phyloP scores from a whole-genome alignment of 108 stramenopile species.

The Nitzschia sp. region DNA sequence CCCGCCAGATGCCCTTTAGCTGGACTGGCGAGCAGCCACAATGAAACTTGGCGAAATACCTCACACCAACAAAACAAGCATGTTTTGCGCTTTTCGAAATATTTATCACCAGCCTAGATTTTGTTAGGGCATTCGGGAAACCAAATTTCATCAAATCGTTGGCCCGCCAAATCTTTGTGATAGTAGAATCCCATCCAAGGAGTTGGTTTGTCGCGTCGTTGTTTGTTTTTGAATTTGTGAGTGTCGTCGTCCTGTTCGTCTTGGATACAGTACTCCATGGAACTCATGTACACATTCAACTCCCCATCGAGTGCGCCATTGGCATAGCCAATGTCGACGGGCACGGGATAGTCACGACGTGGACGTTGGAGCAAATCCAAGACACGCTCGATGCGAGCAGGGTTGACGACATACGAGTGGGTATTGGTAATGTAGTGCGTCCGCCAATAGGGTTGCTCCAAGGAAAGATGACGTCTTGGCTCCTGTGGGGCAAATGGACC shows the following conservation, averaged over 20 bases:
- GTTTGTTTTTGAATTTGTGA: background rate
- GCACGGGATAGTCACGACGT: background rate
- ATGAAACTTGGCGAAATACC: no score
- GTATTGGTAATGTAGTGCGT: constrained; percentile 16
- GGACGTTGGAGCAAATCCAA: background rate
- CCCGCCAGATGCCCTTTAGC: no score
- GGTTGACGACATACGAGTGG: constrained; percentile 28
- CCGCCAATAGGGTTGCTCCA: constrained; percentile 6
- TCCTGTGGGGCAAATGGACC: constrained; percentile 6
- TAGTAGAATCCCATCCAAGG: constrained; percentile 1
- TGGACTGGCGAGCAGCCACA: no score
- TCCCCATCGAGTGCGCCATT: background rate
- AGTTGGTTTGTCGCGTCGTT: background rate
- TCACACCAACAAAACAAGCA: no score
- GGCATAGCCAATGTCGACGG: constrained; percentile 5
- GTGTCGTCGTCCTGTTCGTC: background rate
- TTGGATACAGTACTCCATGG: constrained; percentile 6
- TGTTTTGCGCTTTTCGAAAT: no score
- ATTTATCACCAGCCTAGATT: no score
- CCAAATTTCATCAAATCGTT: background rate
- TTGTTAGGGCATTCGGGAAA: constrained; percentile 11
- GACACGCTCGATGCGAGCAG: constrained; percentile 2
- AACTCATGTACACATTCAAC: constrained; percentile 3
- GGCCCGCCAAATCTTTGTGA: background rate
- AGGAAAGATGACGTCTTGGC: background rate